Percentiles rank a stretch among this genome's conserved stretches.
Conservation (phyloP, 2,329 filamentous ascomycete species). For the Cytospora paraplurivora region DNA sequence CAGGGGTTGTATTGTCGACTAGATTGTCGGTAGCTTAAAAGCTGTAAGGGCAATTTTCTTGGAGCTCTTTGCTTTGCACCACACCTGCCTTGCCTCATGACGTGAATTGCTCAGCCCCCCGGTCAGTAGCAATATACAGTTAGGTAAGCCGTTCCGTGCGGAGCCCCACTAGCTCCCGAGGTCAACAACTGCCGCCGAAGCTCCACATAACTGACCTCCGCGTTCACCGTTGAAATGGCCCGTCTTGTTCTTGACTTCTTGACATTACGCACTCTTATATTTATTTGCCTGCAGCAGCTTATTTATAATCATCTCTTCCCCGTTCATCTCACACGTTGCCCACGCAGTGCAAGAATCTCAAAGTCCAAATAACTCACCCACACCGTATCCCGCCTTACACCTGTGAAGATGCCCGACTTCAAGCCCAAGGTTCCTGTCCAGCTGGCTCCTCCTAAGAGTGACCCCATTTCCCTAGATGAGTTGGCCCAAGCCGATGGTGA, state of each 20-base stretch:
- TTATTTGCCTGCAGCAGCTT: not conserved
- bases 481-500: constrained; percentile 82
- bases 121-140: not conserved
- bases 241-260: not conserved
- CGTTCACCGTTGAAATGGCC: constrained; percentile 5
- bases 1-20: not conserved
- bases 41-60: constrained; percentile 7
- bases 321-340: too few relatives aligned
- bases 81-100: constrained; percentile 11
- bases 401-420: constrained; percentile 61
- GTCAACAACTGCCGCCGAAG: constrained; percentile 2
- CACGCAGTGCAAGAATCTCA: not conserved
- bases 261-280: not conserved
- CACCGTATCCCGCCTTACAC: constrained; percentile 25
- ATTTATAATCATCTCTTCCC: too few relatives aligned
- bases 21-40: constrained; percentile 1
- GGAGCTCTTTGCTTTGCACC: constrained; percentile 3
- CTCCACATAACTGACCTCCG: constrained; percentile 15
- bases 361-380: too few relatives aligned
- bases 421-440: constrained; percentile 76
- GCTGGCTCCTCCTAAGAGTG: constrained; percentile 82
- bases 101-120: constrained; percentile 10
- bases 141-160: not conserved
- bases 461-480: constrained; percentile 79
- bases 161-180: constrained; percentile 5